Conservation (phyloP, 352 stramenopile genomes). For the Vaucheria bursata region DNA sequence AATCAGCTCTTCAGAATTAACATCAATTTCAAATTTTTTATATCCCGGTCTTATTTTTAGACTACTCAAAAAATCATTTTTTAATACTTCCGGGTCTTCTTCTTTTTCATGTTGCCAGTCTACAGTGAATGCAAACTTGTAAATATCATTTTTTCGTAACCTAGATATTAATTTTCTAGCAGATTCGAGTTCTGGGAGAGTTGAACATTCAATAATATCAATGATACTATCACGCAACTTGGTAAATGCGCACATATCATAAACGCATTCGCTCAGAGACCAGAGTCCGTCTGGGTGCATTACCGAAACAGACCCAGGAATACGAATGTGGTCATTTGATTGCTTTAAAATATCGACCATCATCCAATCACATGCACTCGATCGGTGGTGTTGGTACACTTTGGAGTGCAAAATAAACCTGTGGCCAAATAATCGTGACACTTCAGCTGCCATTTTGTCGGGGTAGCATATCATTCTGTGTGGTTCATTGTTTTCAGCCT, state of each 20-base stretch:
- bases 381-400: slow-evolving; percentile 46
- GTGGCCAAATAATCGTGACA: slow-evolving; percentile 56
- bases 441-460: slow-evolving; percentile 54
- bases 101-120: background rate
- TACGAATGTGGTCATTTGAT: slow-evolving; percentile 23
- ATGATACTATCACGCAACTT: slow-evolving; percentile 30
- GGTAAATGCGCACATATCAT: slow-evolving; percentile 27
- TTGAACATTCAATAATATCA: slow-evolving; percentile 35
- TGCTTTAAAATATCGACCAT: slow-evolving; percentile 26
- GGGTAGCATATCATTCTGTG: slow-evolving; percentile 61
- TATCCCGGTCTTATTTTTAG: background rate
- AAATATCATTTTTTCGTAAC: slow-evolving; percentile 24
- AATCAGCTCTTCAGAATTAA: background rate
- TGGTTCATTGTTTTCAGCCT: slow-evolving; percentile 32
- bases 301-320: slow-evolving; percentile 14
- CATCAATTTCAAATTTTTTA: background rate
- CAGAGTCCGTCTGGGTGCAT: slow-evolving; percentile 37
- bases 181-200: slow-evolving; percentile 11
- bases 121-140: slow-evolving; percentile 15
- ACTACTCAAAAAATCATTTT: background rate
- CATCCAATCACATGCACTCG: slow-evolving; percentile 19
- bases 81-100: background rate
- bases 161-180: slow-evolving; percentile 23
- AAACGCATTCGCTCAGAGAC: slow-evolving; percentile 32
- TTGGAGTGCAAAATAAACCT: slow-evolving; percentile 49